Evolutionary conservation across 139 green algal species (phyloP).

Genomic region (Ostreobium quekettii): DNA sequence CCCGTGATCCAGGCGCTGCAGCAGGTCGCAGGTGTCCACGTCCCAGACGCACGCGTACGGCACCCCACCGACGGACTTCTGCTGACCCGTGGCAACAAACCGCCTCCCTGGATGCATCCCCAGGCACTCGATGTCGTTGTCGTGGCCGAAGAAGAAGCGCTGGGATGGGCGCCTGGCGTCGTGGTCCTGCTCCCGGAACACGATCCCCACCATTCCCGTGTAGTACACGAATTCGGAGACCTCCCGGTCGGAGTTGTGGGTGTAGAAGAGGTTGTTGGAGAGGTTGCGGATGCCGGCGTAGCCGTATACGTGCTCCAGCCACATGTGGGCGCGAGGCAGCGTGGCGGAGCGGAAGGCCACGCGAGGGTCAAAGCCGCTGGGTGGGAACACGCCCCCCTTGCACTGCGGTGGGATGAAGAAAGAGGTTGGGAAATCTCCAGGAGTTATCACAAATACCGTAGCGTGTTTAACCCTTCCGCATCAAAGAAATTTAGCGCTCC

Average conservation of each 20-base stretch:
- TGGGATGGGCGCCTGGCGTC: slow-evolving; percentile 29
- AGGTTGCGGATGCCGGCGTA: slow-evolving; percentile 43
- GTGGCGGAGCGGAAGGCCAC: slow-evolving; percentile 35
- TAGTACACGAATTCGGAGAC: slow-evolving; percentile 47
- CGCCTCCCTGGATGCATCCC: slow-evolving; percentile 27
- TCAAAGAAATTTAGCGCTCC: no score
- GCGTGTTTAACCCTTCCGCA: no score
- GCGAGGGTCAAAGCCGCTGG: slow-evolving; percentile 36
- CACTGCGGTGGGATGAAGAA: slow-evolving; percentile 18
- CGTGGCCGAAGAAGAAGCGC: slow-evolving; percentile 55
- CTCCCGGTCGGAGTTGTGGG: slow-evolving; percentile 29
- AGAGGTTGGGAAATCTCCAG: background rate
- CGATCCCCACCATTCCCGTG: slow-evolving; percentile 40
- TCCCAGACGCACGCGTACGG: slow-evolving; percentile 48
- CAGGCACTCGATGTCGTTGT: slow-evolving; percentile 49
- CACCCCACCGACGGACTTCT: slow-evolving; percentile 28
- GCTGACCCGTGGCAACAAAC: slow-evolving; percentile 53
- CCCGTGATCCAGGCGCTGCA: slow-evolving; percentile 44
- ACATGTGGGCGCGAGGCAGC: slow-evolving; percentile 41
- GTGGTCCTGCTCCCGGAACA: slow-evolving; percentile 38
- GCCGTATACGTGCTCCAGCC: slow-evolving; percentile 54
- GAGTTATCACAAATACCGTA: background rate
- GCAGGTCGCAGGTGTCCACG: slow-evolving; percentile 36
- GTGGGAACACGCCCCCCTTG: slow-evolving; percentile 44
- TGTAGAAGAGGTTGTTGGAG: slow-evolving; percentile 49